These are phyloP conservation scores for Vachellia pachyceras DNA, from an alignment of 306 rosid genomes.

Conservation along the genomic window DNA sequence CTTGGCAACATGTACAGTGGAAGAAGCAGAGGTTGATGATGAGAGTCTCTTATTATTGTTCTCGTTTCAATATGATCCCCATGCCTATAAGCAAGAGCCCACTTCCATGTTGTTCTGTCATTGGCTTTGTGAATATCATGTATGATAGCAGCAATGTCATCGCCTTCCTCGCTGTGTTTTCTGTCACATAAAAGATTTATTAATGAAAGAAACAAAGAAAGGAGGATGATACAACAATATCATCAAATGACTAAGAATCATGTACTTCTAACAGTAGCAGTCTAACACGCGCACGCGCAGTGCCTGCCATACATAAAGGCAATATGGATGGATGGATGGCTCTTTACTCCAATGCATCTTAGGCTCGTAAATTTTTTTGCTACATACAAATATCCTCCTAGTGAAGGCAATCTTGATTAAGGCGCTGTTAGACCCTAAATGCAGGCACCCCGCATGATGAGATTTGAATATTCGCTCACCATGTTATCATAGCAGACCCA, in stretches of 20 bases:
- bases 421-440: no score
- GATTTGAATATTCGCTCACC: no score
- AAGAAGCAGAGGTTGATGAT: conserved; percentile 33
- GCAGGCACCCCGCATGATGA: no score
- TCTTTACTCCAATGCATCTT: no score
- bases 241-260: neutral
- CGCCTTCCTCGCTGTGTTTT: conserved; percentile 96
- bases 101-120: conserved; percentile 88
- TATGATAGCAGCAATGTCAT: conserved; percentile 85
- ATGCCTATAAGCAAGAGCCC: conserved; percentile 85
- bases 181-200: conserved; percentile 41
- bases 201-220: neutral
- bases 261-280: neutral
- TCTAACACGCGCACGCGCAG: no score
- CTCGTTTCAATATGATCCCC: conserved; percentile 84
- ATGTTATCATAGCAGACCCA: no score
- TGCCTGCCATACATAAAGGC: no score
- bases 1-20: conserved; percentile 20
- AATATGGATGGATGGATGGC: no score
- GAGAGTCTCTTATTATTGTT: conserved; percentile 35
- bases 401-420: no score
- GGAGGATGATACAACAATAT: conserved; percentile 12
- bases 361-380: no score
- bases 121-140: conserved; percentile 93
- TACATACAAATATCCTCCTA: no score